Percentiles rank a stretch among this genome's conserved stretches.
Evolutionary conservation across 1,139 yeast genomes (phyloP).

Genomic region (Sugiyamaella pinicola): DNA sequence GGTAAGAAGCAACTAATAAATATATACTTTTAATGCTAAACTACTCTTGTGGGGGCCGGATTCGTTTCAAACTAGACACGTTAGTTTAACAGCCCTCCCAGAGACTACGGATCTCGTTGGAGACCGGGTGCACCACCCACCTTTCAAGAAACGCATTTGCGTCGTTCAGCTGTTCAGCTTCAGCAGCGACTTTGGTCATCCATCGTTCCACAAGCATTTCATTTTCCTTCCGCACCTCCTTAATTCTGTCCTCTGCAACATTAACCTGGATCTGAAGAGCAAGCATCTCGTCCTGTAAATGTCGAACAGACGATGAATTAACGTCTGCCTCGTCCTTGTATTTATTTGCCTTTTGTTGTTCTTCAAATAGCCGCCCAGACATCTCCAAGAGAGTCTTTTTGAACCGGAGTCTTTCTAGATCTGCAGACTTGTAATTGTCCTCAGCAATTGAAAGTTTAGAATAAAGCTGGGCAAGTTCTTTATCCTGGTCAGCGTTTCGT

Average conservation of each 20-base stretch:
- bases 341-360: constrained; percentile 25
- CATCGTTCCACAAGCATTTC: constrained; percentile 58
- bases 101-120: neutral
- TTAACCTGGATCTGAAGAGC: constrained; percentile 72
- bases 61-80: constrained; percentile 6
- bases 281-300: constrained; percentile 69
- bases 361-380: neutral
- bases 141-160: constrained; percentile 50
- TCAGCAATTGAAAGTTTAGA: constrained; percentile 29
- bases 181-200: constrained; percentile 59
- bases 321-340: constrained; percentile 32
- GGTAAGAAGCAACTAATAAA: no score
- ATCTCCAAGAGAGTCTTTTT: neutral
- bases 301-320: constrained; percentile 53
- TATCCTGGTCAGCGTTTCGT: constrained; percentile 17
- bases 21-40: neutral
- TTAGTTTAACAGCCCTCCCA: neutral
- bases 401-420: constrained; percentile 10
- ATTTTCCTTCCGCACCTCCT: constrained; percentile 52
- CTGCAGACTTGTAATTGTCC: constrained; percentile 23
- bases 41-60: constrained; percentile 1
- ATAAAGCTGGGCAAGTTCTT: constrained; percentile 30
- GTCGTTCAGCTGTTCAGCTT: constrained; percentile 62
- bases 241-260: constrained; percentile 53
- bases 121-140: no score